Conservation (phyloP, 805 yeast genomes). For the Sungouiozyma ichnusensis region DNA sequence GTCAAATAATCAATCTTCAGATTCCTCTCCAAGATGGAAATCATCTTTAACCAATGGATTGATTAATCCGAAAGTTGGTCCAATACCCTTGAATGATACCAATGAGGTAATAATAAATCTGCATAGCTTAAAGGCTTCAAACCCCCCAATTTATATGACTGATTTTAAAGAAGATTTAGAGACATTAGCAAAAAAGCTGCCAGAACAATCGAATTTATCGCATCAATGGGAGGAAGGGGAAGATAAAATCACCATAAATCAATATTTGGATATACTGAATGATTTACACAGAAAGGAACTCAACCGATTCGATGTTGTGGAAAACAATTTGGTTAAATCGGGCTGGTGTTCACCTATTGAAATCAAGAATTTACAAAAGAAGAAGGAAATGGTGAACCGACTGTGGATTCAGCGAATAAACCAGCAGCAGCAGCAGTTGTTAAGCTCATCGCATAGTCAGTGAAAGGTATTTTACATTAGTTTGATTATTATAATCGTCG, state of each 20-base stretch:
- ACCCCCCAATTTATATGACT: not conserved
- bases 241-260: conserved; percentile 14
- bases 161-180: not conserved
- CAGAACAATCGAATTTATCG: conserved; percentile 1
- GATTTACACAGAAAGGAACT: conserved; percentile 23
- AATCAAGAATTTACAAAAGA: conserved; percentile 15
- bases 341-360: conserved; percentile 26
- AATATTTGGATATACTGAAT: conserved; percentile 15
- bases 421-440: conserved; percentile 6
- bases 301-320: conserved; percentile 18
- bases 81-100: conserved; percentile 4
- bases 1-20: not conserved
- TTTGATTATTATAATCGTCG: too few relatives aligned
- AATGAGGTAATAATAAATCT: conserved; percentile 4
- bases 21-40: not conserved
- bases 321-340: conserved; percentile 12
- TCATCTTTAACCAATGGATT: not conserved
- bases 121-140: conserved; percentile 4
- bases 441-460: conserved; percentile 4
- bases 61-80: not conserved
- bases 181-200: conserved; percentile 4
- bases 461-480: too few relatives aligned
- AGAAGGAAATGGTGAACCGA: conserved; percentile 20
- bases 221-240: conserved; percentile 4
- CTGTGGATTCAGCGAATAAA: conserved; percentile 26